Evolutionary conservation across 495 filamentous ascomycete species (phyloP), one percentile per base, ranked within the genome.

Genomic region (Penicillium verhagenii): DNA sequence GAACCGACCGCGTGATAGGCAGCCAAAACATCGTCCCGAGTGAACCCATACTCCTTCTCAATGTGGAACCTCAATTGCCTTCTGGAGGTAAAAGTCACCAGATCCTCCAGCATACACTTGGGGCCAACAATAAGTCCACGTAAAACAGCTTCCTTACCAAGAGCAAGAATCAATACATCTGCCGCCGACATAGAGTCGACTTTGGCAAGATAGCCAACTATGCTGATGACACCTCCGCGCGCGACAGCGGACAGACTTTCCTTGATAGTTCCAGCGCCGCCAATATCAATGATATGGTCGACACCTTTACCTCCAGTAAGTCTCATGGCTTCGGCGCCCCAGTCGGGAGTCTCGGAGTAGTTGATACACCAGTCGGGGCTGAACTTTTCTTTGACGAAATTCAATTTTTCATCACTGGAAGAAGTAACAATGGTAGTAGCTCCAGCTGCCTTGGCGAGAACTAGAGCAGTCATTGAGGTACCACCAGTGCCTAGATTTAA

Each of bases 101-200:
- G 81, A 0, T 82, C 82, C 67, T 85, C 70, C 63, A 86, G 69
- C 64, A 79, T 70, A 44, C 68, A 63, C 23, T 67, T 68, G 1
- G 73, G 77, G 0, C 84, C 84, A 18, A 86, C 80, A 18, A 77
- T 70, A 2, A 86, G 60, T 18, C 80, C 84, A 2, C 81, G 73
- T 2, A 83, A 64, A 3, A 72, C 82, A 59, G 83, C 48, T 72
- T 61, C 50, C 66, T 66, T 50, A 38, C 18, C 56, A 16, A 86
- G 60, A 2, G 67, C 79, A 31, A 86, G 40, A 50, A 81, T 64
- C 31, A 63, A 65, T 4, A 74, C 69, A 54, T 83, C 66, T n/a
- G n/a, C n/a, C n/a, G n/a, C n/a, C n/a, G n/a, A n/a, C n/a, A n/a
- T n/a, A n/a, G n/a, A n/a, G 1, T 35, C 50, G 16, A 16, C 25